Conservation (phyloP, 2,329 filamentous ascomycete species). For the Hypoxylon sp. region DNA sequence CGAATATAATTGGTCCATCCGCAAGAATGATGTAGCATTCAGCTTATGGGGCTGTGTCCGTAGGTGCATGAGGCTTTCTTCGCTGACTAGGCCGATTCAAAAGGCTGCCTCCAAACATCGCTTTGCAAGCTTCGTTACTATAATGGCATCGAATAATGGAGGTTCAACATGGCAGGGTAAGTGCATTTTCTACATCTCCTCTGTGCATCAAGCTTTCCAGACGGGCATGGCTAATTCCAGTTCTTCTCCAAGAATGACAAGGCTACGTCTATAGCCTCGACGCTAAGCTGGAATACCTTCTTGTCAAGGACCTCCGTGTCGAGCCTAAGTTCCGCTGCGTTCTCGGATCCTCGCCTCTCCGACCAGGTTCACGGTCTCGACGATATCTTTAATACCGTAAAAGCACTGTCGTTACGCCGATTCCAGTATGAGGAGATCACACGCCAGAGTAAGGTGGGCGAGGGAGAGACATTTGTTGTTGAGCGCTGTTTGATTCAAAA, state of each 20-base stretch:
- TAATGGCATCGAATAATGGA: no score
- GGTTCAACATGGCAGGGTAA: no score
- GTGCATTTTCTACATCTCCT: no score
- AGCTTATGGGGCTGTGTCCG: no score
- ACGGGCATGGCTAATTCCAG: no score
- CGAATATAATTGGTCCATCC: no score
- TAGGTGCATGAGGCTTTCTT: no score
- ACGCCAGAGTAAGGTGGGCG: conserved; percentile 16
- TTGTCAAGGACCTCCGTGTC: conserved; percentile 17
- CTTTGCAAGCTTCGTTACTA: no score
- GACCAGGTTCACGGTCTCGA: conserved; percentile 12
- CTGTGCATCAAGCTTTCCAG: no score
- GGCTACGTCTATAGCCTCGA: conserved; percentile 7
- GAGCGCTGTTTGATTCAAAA: conserved; percentile 19
- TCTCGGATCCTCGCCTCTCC: conserved; percentile 9
- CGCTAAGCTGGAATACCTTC: conserved; percentile 16
- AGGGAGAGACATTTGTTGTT: conserved; percentile 23
- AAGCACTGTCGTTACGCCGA: conserved; percentile 12
- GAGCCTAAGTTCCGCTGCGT: conserved; percentile 10
- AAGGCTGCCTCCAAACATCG: no score
- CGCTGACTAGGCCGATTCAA: no score
- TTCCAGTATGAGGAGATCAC: conserved; percentile 21
- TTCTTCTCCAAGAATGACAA: conserved; percentile 12
- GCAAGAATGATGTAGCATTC: no score
- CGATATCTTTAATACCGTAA: conserved; percentile 15